A percentile compares a stretch with the other conserved stretches of the same genome.
Evolutionary conservation across 2,329 filamentous ascomycete species (phyloP).

Genomic region (Fusarium proliferatum): DNA sequence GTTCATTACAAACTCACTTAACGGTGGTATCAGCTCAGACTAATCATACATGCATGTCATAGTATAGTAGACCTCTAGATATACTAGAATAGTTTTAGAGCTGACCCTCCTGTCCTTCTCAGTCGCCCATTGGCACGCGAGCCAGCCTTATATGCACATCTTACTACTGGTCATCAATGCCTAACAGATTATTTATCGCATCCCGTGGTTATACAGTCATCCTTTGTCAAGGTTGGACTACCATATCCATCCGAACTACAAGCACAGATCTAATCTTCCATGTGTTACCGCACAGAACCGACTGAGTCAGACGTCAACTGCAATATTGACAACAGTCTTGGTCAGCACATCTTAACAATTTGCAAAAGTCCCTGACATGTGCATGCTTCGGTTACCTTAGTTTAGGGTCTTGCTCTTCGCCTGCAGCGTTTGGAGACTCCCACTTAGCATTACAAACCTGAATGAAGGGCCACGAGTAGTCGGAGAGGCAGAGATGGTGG

Average conservation of each 20-base stretch:
- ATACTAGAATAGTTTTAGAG: background rate
- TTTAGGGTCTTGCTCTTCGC: background rate
- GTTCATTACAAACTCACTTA: too few species aligned
- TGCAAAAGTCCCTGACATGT: background rate
- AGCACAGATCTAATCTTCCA: background rate
- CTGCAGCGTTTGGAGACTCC: background rate
- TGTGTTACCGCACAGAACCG: background rate
- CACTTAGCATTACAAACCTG: background rate
- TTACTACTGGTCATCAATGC: background rate
- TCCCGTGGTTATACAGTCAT: background rate
- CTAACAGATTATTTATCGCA: background rate
- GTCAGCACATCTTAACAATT: too few species aligned
- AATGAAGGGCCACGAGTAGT: background rate
- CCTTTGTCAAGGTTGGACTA: background rate
- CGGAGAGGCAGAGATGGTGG: rapidly evolving
- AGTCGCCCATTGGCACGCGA: background rate
- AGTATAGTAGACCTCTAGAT: background rate
- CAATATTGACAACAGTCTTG: background rate
- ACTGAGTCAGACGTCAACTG: too few species aligned
- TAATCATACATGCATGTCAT: background rate
- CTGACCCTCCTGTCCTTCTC: background rate
- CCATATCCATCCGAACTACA: background rate
- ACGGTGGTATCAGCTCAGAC: too few species aligned
- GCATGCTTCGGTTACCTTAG: background rate
- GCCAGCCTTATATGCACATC: background rate